Percentiles rank a stretch among this genome's conserved stretches.
phyloP scores from a whole-genome alignment of 2,329 filamentous ascomycete species.

The Venturia effusa region DNA sequence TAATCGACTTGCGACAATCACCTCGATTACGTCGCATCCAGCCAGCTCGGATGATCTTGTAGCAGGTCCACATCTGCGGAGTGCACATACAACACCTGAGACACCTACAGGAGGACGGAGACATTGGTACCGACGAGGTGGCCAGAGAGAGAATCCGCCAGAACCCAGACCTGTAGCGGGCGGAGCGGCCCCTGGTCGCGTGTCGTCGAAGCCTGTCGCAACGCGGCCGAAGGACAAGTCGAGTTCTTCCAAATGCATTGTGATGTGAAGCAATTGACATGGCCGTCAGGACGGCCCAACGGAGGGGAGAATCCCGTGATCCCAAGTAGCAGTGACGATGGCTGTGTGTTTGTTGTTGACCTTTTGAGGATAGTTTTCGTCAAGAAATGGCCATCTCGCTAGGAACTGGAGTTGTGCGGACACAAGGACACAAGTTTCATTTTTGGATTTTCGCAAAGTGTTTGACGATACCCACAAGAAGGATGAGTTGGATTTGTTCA shows the following conservation, averaged over 20 bases:
- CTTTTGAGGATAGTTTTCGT: neutral
- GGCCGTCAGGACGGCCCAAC: neutral
- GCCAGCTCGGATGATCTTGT: neutral
- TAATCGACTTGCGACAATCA: constrained; percentile 7
- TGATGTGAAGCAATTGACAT: neutral
- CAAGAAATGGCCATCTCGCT: neutral
- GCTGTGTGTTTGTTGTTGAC: neutral
- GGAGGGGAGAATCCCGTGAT: no score
- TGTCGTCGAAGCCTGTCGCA: neutral
- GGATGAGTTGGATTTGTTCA: neutral
- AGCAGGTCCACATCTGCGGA: neutral
- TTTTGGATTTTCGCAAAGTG: neutral
- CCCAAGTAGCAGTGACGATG: neutral
- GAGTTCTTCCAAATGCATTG: neutral
- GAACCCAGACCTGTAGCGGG: neutral
- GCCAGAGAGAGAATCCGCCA: neutral
- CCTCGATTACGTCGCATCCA: neutral
- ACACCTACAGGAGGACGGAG: constrained; percentile 1
- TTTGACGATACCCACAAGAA: constrained; percentile 1
- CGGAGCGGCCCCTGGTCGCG: neutral
- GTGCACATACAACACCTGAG: constrained; percentile 5
- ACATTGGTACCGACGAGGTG: neutral
- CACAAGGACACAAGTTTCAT: neutral
- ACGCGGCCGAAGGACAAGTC: constrained; percentile 5
- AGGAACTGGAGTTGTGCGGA: neutral